phyloP scores from a whole-genome alignment of 306 rosid species.

The Dalbergia oliveri region DNA sequence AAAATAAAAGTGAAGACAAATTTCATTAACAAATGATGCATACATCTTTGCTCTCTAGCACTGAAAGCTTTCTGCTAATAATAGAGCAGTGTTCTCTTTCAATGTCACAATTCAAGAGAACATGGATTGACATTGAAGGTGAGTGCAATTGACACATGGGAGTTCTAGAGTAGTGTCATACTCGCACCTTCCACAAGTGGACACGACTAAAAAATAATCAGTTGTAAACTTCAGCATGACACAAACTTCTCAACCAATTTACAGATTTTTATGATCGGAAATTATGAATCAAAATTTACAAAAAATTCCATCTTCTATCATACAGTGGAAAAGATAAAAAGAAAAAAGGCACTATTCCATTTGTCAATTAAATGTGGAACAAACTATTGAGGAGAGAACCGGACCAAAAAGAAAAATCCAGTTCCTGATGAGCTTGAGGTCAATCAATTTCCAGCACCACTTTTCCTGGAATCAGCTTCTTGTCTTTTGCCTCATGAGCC shows the following conservation, averaged over 20 bases:
- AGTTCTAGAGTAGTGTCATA: conserved; percentile 24
- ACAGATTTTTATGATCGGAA: conserved; percentile 47
- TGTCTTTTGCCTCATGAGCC: conserved; percentile 93
- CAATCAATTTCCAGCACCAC: conserved; percentile 85
- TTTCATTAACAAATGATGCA: conserved; percentile 40
- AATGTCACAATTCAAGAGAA: conserved; percentile 42
- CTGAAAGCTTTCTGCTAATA: conserved; percentile 39
- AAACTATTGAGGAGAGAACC: conserved; percentile 14
- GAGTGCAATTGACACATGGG: conserved; percentile 41
- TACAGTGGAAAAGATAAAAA: conserved; percentile 24
- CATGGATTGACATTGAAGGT: conserved; percentile 37
- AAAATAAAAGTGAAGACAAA: conserved; percentile 31
- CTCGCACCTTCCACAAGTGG: conserved; percentile 35
- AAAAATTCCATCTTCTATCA: conserved; percentile 44
- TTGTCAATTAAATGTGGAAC: conserved; percentile 39
- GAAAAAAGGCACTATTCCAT: conserved; percentile 33
- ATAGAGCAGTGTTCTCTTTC: conserved; percentile 46
- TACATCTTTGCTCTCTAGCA: conserved; percentile 27
- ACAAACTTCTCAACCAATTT: conserved; percentile 49
- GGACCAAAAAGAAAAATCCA: neutral
- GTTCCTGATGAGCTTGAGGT: conserved; percentile 34
- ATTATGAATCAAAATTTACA: conserved; percentile 51
- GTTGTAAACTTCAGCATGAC: conserved; percentile 32
- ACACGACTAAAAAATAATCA: conserved; percentile 34
- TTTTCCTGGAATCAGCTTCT: conserved; percentile 76